These are phyloP conservation scores for Tausonia pullulans DNA, from an alignment of 1,284 basidiomycete genomes.

Conservation along the genomic window DNA sequence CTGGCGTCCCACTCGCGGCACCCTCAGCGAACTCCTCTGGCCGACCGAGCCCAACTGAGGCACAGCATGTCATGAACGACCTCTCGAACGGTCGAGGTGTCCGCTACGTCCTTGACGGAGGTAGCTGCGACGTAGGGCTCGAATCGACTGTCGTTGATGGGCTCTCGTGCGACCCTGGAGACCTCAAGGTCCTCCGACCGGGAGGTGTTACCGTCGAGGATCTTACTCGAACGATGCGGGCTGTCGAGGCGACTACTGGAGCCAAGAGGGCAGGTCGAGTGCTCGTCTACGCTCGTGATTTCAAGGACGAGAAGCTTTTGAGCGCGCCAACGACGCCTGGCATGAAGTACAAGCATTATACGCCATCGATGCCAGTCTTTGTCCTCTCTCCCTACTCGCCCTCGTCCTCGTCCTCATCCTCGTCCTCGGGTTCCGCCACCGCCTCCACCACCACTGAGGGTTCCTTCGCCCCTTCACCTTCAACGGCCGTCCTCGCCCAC, in stretches of 20 bases:
- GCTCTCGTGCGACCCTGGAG: conserved; percentile 48
- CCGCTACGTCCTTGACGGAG: conserved; percentile 81
- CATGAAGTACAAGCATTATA: conserved; percentile 99
- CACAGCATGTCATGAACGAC: conserved; percentile 73
- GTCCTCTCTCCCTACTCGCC: conserved; percentile 46
- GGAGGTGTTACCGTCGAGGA: conserved; percentile 90
- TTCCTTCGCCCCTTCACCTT: neutral
- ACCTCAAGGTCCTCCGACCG: conserved; percentile 73
- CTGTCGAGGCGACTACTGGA: conserved; percentile 24
- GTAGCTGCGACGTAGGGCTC: conserved; percentile 74
- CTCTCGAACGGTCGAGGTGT: conserved; percentile 50
- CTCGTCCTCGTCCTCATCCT: conserved; percentile 9
- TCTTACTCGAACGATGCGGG: conserved; percentile 45
- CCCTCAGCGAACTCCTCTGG: conserved; percentile 94
- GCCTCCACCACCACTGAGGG: neutral
- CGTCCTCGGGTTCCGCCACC: conserved; percentile 39
- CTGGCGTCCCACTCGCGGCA: conserved; percentile 73
- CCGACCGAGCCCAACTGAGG: conserved; percentile 86
- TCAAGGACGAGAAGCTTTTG: conserved; percentile 51
- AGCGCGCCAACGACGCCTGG: conserved; percentile 85
- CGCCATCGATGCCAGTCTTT: conserved; percentile 71
- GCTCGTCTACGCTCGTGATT: conserved; percentile 64
- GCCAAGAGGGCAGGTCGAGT: conserved; percentile 37
- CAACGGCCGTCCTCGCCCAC: neutral
- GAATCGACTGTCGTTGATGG: conserved; percentile 96